Evolutionary conservation across 1,284 basidiomycete species (phyloP), one percentile per base, ranked within the genome.

Genomic region (Fomitopsis pinicola): DNA sequence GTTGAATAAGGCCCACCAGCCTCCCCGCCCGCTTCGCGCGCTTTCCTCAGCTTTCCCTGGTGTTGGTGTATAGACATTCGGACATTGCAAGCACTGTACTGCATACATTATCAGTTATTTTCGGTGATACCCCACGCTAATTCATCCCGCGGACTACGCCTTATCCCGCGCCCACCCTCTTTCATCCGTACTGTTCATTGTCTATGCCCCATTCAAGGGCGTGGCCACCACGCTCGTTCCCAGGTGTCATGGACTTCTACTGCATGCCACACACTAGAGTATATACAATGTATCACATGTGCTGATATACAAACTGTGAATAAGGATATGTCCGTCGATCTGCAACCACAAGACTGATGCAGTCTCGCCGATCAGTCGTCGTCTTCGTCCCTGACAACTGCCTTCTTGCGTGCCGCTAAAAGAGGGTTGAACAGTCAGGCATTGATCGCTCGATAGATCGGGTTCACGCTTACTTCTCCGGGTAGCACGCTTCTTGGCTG

Each of bases 401-500:
- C 66, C 52, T 68, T 69, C 60, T 67, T 71, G 12, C 70, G 66
- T 30, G 64, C 61, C 10, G 68, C 68, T 69, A 42, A 12, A 35
- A 30, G 44, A 42, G 8, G 42, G 33, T 33, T 33, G 10, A 48
- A 19, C 19, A 30, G n/a, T 12, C 15, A n/a, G 30, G 7, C 26
- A n/a, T 35, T 17, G 8, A 36, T n/a, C 42, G 5, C 14, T 17
- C n/a, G 3, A 26, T 33, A 35, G 33, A 38, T 7, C 14, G n/a
- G 26, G n/a, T 40, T 14, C 7, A 42, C 8, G 67, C 76, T 60
- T 59, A 82, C 82, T 74, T 65, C 77, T 73, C 17, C 77, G 71
- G 28, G 76, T 77, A 26, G 80, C 80, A 42, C 85, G 82, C 68
- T 88, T 89, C 77, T 89, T 91, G 3, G 89, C 90, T 9, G 86